Base-by-base conservation (phyloP, 1,139 yeast species). In the Blastobotrys illinoisensis region DNA sequence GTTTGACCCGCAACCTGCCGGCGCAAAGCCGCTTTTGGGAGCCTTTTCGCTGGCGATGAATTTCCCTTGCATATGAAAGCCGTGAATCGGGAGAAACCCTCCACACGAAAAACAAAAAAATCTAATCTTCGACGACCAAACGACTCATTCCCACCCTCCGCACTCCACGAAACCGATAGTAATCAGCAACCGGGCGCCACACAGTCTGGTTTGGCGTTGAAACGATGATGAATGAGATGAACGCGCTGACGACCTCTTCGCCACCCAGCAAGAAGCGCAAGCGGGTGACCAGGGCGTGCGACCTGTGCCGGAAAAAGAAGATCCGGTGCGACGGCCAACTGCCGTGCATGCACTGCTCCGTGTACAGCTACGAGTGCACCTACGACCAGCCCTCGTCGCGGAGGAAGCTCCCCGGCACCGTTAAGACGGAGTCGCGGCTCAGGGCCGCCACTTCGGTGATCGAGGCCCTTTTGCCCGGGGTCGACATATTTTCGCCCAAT, bases 271-370 rank as follows among this genome's bases (percentile, higher is more conserved):
- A 45, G 50, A 89, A 88, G 69, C 77, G 96, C 52, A 79, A 90
- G 64, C 73, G 96, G 54, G 96, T 88, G 26, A 81, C 93, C 0
- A 74, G 93, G 53, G 96, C 96, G 1, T 89, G 97, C 69, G 93
- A 86, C 64, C 83, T 83, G 57, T 89, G 95, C 49, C 69, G 74
- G 14, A 74, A 81, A 68, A 85, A 87, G 68, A 89, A 89, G 70
- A 91, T 88, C 63, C 86, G 86, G 66, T 89, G 97, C 71, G 95
- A 88, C 60, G 97, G 96, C 14, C 82, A 83, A 65, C 84, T 83
- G 63, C 96, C 96, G 1, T 89, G 97, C 71, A 84, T 85, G 50
- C 95, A 87, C 67, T 88, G 96, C 67, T 87, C 97, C 0, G 96
- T 89, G 1, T 90, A 89, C 70, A 83, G 89, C 9, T 88, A 86